Evolutionary conservation across 805 yeast genomes (phyloP), one percentile per base, ranked within the genome.

Genomic region (Scheffersomyces stipitis): DNA sequence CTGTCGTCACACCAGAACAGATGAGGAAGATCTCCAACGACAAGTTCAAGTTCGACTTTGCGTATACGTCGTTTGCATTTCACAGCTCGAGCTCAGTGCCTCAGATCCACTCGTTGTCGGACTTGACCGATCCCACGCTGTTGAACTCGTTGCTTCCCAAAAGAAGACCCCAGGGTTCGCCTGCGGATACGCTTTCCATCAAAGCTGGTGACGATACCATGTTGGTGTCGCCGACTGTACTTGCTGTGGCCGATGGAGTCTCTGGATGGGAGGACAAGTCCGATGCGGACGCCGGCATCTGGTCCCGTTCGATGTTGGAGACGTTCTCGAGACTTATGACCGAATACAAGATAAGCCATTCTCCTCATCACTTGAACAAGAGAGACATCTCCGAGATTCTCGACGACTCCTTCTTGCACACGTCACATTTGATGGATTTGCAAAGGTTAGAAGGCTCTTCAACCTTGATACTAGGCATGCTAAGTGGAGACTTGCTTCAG

Each of bases 161-260:
- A 42, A 58, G 80, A 51, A 49, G 80, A 37, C 73, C 78, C 0
- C 71, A 69, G 30, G 79, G 80, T 3, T 71, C 76, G 15, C 78
- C 78, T 0, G 64, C 61, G 10, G 80, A 75, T 44, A 76, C 81
- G 0, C 51, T 75, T 3, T 69, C 76, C 5, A 66, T 76, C 31
- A 71, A 71, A 42, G 75, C 75, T 15, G 81, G 81, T 1, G 81
- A 76, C 43, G 81, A 76, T 48, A 79, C 81, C 6, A 73, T 76
- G 78, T 56, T 76, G 28, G 72, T 74, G 2, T 70, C 77, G 3
- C 78, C 80, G 0, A 65, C 75, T 4, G 65, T 75, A 29, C 48
- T 76, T 36, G 81, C 76, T 2, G 67, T 76, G 3, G 80, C 81
- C 3, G 81, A 76, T 48, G 81, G 81, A 1, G 78, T 76, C 5